Conservation (phyloP, 331 rosid species). For the Rhamnella rubrinervis region DNA sequence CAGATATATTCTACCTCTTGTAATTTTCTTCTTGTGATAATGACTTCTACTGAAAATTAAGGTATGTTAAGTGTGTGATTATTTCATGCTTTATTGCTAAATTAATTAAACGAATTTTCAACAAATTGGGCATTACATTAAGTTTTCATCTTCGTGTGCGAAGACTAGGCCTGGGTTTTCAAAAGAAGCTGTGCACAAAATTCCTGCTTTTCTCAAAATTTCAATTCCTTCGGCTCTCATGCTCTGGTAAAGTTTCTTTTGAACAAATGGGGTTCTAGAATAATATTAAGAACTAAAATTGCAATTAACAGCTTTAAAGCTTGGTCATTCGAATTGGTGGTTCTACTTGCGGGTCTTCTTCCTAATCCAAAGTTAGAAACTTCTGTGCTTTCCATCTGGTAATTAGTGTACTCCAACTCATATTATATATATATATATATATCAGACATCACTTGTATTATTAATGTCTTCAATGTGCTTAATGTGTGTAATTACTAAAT, state of each 20-base stretch:
- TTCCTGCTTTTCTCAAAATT: slow-evolving; percentile 49
- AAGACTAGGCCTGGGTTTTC: slow-evolving; percentile 62
- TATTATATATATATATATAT: not conserved
- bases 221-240: slow-evolving; percentile 59
- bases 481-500: not conserved
- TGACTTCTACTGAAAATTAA: no score
- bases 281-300: not conserved
- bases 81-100: no score
- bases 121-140: slow-evolving; percentile 41
- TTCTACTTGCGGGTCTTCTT: slow-evolving; percentile 14
- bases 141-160: slow-evolving; percentile 34
- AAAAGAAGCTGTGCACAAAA: slow-evolving; percentile 41
- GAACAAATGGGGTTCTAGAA: not conserved
- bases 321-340: slow-evolving; percentile 4
- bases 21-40: no score
- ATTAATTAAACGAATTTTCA: no score
- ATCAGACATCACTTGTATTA: no score
- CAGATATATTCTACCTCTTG: no score
- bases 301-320: not conserved
- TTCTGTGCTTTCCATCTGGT: slow-evolving; percentile 14
- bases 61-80: no score
- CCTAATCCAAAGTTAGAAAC: slow-evolving; percentile 13
- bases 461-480: no score
- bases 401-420: no score
- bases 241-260: slow-evolving; percentile 42